phyloP scores from a whole-genome alignment of 306 rosid genomes.

The Casuarina glauca region DNA sequence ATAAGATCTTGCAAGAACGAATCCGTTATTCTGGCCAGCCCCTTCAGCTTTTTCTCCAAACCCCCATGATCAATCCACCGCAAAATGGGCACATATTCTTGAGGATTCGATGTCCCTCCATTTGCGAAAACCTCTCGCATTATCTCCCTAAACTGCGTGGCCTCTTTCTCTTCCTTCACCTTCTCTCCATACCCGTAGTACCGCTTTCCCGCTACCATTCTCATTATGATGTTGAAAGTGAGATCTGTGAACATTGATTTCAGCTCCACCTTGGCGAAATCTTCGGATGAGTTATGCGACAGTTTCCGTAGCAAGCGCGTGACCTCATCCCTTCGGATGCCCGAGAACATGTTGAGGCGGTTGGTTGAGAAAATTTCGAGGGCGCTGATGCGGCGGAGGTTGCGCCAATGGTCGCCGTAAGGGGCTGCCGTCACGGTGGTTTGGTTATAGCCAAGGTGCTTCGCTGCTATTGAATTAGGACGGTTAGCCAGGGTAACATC shows the following conservation, averaged over 20 bases:
- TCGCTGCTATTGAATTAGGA: constrained; percentile 17
- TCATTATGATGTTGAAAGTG: constrained; percentile 59
- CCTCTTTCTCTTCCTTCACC: constrained; percentile 41
- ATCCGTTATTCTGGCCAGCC: constrained; percentile 33
- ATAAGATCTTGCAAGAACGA: constrained; percentile 18
- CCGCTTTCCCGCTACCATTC: constrained; percentile 72
- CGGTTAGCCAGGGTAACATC: constrained; percentile 63
- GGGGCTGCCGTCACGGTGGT: constrained; percentile 34
- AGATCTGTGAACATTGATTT: constrained; percentile 39
- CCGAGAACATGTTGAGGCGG: constrained; percentile 31
- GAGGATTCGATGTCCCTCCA: constrained; percentile 28
- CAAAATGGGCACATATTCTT: constrained; percentile 46
- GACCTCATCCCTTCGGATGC: constrained; percentile 47
- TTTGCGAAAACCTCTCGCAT: constrained; percentile 21
- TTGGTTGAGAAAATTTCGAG: constrained; percentile 54
- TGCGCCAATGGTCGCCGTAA: constrained; percentile 83
- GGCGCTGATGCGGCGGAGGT: constrained; percentile 65
- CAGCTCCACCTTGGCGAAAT: constrained; percentile 39
- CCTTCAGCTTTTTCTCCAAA: constrained; percentile 12
- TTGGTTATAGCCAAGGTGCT: constrained; percentile 46
- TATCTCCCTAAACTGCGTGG: constrained; percentile 37
- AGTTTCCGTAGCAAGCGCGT: constrained; percentile 36
- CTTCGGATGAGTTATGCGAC: neutral
- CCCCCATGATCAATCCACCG: constrained; percentile 40
- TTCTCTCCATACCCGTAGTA: constrained; percentile 45